phyloP scores from a whole-genome alignment of 2,329 filamentous ascomycete species.

The Aspergillus sp. region DNA sequence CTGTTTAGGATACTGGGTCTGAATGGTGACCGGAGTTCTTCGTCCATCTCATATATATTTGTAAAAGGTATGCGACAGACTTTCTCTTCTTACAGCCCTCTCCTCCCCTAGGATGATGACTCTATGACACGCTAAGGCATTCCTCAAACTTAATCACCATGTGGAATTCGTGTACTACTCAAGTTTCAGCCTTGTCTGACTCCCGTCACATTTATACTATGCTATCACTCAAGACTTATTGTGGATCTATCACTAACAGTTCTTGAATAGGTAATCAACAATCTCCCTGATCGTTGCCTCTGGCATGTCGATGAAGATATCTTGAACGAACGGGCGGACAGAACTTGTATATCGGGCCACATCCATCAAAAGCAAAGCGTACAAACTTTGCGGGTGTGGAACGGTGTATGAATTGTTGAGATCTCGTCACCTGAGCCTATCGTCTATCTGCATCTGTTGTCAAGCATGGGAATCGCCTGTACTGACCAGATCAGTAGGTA shows the following conservation, averaged over 20 bases:
- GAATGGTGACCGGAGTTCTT: not conserved
- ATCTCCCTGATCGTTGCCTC: conserved; percentile 16
- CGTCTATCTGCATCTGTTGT: conserved; percentile 25
- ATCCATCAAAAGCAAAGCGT: conserved; percentile 57
- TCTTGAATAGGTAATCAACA: conserved; percentile 31
- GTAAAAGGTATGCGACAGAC: conserved; percentile 44
- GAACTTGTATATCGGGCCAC: conserved; percentile 53
- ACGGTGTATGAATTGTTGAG: conserved; percentile 62
- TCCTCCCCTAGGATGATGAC: conserved; percentile 54
- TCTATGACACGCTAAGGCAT: conserved; percentile 64
- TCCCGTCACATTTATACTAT: conserved; percentile 11
- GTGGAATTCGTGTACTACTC: conserved; percentile 58
- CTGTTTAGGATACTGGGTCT: not conserved
- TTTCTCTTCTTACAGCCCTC: conserved; percentile 8
- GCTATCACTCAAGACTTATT: conserved; percentile 14
- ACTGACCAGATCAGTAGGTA: conserved; percentile 28
- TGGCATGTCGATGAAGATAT: conserved; percentile 54
- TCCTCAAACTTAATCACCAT: conserved; percentile 65
- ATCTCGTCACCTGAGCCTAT: conserved; percentile 62
- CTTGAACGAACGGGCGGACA: conserved; percentile 70
- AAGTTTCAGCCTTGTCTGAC: conserved; percentile 72
- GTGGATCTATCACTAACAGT: conserved; percentile 28
- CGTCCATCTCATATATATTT: not conserved
- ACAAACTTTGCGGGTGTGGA: conserved; percentile 62
- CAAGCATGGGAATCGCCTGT: conserved; percentile 14